These are phyloP conservation scores for Penicillium paradoxum DNA, from an alignment of 495 filamentous ascomycete genomes.

Conservation along the genomic window DNA sequence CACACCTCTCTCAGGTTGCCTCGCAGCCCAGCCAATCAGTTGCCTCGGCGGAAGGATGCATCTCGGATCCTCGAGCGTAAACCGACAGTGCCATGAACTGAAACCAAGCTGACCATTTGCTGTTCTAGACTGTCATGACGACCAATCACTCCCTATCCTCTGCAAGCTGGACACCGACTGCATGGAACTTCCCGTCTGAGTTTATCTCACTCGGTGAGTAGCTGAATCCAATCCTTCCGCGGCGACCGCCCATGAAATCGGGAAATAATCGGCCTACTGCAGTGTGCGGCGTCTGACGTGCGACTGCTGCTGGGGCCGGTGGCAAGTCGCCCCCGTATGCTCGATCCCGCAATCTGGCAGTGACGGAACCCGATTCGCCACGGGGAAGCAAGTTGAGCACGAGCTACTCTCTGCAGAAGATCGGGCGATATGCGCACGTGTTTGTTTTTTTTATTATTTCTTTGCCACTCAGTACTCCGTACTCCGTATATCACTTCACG, in stretches of 20 bases:
- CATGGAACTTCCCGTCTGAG: slow-evolving; percentile 1
- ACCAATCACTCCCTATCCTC: slow-evolving; percentile 1
- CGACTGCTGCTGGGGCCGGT: slow-evolving; percentile 6
- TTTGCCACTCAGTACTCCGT: too few species aligned
- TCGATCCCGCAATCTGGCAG: slow-evolving; percentile 4
- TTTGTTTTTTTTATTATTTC: neutral
- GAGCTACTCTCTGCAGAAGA: slow-evolving; percentile 9
- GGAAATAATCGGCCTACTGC: neutral
- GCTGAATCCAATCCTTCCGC: slow-evolving; percentile 4
- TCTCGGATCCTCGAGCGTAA: neutral
- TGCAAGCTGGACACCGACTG: slow-evolving; percentile 1
- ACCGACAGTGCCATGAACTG: neutral
- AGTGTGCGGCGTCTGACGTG: neutral
- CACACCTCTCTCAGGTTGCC: neutral
- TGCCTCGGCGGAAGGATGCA: neutral
- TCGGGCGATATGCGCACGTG: neutral
- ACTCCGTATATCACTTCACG: neutral
- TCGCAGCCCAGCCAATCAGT: neutral
- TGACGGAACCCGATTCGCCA: neutral
- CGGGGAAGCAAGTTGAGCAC: neutral
- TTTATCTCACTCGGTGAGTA: neutral
- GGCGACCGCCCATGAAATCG: neutral
- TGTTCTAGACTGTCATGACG: neutral
- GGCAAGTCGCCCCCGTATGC: slow-evolving; percentile 6
- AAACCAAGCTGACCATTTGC: neutral